Conservation (phyloP, 2,329 filamentous ascomycete genomes). For the Huntiella abstrusa region DNA sequence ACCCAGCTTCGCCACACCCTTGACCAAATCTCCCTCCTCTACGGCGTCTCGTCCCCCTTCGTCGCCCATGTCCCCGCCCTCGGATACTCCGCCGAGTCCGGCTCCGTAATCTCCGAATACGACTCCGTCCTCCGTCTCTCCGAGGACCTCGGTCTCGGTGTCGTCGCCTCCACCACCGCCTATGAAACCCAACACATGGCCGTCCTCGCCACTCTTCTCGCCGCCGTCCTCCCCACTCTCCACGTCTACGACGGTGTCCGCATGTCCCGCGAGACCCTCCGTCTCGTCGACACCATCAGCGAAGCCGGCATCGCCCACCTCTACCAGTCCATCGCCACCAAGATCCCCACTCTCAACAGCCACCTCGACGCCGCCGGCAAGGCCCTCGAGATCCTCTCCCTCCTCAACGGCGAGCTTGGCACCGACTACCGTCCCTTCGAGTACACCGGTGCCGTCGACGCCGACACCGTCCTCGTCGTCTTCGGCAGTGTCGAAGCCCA, state of each 20-base stretch:
- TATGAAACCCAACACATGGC: slow-evolving; percentile 94
- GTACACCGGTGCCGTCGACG: slow-evolving; percentile 66
- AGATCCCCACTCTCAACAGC: slow-evolving; percentile 42
- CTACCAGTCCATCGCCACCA: slow-evolving; percentile 47
- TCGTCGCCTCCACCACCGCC: slow-evolving; percentile 68
- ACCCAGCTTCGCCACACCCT: slow-evolving; percentile 63
- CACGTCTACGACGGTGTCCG: slow-evolving; percentile 79
- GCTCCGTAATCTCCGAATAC: slow-evolving; percentile 67
- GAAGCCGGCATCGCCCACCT: slow-evolving; percentile 48
- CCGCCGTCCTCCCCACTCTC: slow-evolving; percentile 60
- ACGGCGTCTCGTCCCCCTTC: slow-evolving; percentile 80
- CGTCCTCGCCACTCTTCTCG: slow-evolving; percentile 66
- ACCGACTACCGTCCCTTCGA: slow-evolving; percentile 89
- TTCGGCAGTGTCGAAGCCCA: slow-evolving; percentile 88
- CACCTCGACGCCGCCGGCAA: slow-evolving; percentile 57
- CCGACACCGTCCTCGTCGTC: slow-evolving; percentile 71
- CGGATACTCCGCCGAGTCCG: slow-evolving; percentile 53
- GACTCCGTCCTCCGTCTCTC: slow-evolving; percentile 58
- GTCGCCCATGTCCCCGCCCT: slow-evolving; percentile 82
- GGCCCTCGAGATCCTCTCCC: slow-evolving; percentile 47
- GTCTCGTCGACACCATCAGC: slow-evolving; percentile 66
- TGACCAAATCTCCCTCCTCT: slow-evolving; percentile 81
- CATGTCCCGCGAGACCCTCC: slow-evolving; percentile 62
- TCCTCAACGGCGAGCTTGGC: slow-evolving; percentile 78
- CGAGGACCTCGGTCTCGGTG: slow-evolving; percentile 75